Evolutionary conservation across 805 yeast genomes (phyloP).

Genomic region (Saturnispora bothae): DNA sequence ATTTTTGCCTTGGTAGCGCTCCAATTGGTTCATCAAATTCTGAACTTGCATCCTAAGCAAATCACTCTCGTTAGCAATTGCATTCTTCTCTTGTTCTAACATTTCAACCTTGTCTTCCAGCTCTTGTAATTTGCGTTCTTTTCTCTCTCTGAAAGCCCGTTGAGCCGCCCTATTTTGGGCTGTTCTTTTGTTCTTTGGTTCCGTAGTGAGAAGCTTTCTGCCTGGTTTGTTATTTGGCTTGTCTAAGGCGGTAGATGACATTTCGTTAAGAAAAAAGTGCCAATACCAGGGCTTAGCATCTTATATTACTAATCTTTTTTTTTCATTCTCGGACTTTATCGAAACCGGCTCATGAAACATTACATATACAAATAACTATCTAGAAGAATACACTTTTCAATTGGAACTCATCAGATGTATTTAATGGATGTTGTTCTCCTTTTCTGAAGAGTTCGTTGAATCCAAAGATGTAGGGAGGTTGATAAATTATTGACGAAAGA

Average conservation of each 20-base stretch:
- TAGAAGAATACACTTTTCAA: no score
- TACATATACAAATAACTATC: no score
- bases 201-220: conserved; percentile 61
- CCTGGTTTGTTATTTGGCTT: conserved; percentile 46
- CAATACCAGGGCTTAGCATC: conserved; percentile 1
- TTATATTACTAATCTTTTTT: neutral
- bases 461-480: neutral
- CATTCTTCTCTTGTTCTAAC: conserved; percentile 62
- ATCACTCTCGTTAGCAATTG: conserved; percentile 61
- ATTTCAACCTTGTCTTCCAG: conserved; percentile 66
- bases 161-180: conserved; percentile 99
- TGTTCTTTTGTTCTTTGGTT: conserved; percentile 78
- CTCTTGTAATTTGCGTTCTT: conserved; percentile 78
- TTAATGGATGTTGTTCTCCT: no score
- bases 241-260: neutral
- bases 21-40: conserved; percentile 58
- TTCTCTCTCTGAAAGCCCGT: conserved; percentile 90
- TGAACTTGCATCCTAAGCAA: conserved; percentile 68
- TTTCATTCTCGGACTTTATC: neutral
- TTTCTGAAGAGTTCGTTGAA: neutral
- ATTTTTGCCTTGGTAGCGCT: conserved; percentile 10
- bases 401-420: no score
- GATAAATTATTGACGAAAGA: neutral
- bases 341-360: no score
- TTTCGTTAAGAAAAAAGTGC: neutral